phyloP scores from a whole-genome alignment of 2,329 filamentous ascomycete genomes.

The Arthrinium phaeospermum region DNA sequence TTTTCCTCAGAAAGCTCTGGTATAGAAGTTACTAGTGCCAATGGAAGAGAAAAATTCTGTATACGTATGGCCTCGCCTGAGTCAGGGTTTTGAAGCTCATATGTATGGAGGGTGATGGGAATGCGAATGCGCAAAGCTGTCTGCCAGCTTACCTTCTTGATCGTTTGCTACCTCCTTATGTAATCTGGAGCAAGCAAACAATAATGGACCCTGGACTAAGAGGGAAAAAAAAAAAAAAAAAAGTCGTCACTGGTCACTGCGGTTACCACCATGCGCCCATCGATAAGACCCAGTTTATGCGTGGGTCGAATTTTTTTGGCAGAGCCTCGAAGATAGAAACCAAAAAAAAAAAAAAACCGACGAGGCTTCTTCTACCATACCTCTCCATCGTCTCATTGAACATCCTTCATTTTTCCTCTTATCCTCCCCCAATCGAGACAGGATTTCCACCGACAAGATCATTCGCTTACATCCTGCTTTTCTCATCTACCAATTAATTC shows the following conservation, averaged over 20 bases:
- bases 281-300: background rate
- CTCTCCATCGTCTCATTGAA: slow-evolving; percentile 18
- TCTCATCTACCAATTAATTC: background rate
- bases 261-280: no score
- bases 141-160: no score
- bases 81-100: background rate
- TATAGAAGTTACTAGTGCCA: background rate
- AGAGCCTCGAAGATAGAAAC: background rate
- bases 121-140: background rate
- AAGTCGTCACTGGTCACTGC: background rate
- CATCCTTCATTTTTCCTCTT: slow-evolving; percentile 21
- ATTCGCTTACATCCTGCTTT: background rate
- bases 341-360: background rate
- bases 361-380: slow-evolving; percentile 13
- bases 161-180: background rate
- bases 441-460: background rate
- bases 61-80: background rate
- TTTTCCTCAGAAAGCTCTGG: background rate
- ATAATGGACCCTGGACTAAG: background rate
- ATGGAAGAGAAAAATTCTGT: background rate
- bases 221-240: background rate
- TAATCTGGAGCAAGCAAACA: background rate
- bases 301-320: slow-evolving; percentile 3
- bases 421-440: slow-evolving; percentile 13
- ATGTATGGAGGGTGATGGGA: no score